Evolutionary conservation across 2,329 filamentous ascomycete species (phyloP), one percentile per base, ranked within the genome.

Genomic region (Curvularia spicifera): DNA sequence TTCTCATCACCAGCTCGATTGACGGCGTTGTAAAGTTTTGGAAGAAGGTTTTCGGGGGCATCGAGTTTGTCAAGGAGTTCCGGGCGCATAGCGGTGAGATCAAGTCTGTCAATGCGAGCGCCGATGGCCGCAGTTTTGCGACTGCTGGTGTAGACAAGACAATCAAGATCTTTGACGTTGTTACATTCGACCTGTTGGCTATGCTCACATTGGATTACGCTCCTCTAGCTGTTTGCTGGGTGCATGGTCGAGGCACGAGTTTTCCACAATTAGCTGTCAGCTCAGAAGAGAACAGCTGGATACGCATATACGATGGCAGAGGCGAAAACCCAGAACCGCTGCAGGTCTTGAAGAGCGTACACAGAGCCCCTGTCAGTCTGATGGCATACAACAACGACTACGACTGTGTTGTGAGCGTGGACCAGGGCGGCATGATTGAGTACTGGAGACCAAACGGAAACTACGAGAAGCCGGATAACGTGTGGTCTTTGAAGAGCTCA

Each of bases 21-120:
- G 95, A 99, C 74, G 96, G 96, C n/a, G 90, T 94, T 0, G 94
- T 98, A 68, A 99, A 99, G 78, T 99, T 99, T 77, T 99, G 95
- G 95, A 99, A 99, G 81, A 99, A 99, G 80, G 86, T 91, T 64
- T 89, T 87, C 1, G 88, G 91, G 33, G 91, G 91, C 0, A 91
- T 99, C 57, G 96, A 99, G 79, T 99, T 99, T 72, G 94, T 98
- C 52, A 99, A 99, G 79, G 93, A 99, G 79, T 99, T 97, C 80
- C 89, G 89, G 72, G 93, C 95, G 7, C 96, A 99, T 78, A 84
- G 85, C 56, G 91, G 91, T 51, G 91, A 96, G 72, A 91, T 98
- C 72, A 87, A 83, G 60, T 90, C 89, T 28, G 91, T 95, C 44
- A 95, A 89, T 37, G 89, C 91, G 63, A 98, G 94, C 78, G 85